These are phyloP conservation scores for Turnera subulata DNA, from an alignment of 345 rosid species.

Conservation along the genomic window DNA sequence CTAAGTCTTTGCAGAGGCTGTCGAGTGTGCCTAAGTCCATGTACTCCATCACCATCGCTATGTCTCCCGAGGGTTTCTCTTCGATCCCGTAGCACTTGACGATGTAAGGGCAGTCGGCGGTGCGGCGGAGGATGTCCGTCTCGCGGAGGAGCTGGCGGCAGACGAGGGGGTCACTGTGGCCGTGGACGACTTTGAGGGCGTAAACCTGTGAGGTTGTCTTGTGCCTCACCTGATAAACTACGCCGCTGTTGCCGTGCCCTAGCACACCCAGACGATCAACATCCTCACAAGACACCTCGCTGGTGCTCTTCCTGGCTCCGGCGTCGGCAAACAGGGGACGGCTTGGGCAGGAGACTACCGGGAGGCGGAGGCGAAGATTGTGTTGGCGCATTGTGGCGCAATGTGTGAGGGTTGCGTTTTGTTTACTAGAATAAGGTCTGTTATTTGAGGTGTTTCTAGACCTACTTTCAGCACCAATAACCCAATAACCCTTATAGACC, in stretches of 20 bases:
- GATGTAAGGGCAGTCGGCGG: conserved; percentile 58
- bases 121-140: conserved; percentile 75
- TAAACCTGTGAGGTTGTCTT: conserved; percentile 47
- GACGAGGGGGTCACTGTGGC: conserved; percentile 48
- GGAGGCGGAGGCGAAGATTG: conserved; percentile 68
- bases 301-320: conserved; percentile 1
- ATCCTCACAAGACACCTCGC: conserved; percentile 33
- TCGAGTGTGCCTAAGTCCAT: conserved; percentile 80
- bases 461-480: too few species aligned
- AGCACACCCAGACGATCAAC: conserved; percentile 63
- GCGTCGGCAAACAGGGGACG: conserved; percentile 13
- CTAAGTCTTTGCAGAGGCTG: conserved; percentile 30
- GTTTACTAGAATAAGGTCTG: too few species aligned
- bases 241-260: conserved; percentile 85
- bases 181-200: conserved; percentile 66
- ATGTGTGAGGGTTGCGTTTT: too few species aligned
- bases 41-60: conserved; percentile 67
- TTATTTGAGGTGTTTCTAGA: too few species aligned
- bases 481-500: too few species aligned
- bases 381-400: too few species aligned
- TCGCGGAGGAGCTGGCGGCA: conserved; percentile 70
- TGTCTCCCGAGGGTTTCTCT: conserved; percentile 64
- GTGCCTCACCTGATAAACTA: conserved; percentile 68
- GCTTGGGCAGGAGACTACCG: conserved; percentile 48
- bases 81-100: conserved; percentile 56